Base-by-base conservation (phyloP, 495 filamentous ascomycete species). In the Annulohypoxylon moriforme region DNA sequence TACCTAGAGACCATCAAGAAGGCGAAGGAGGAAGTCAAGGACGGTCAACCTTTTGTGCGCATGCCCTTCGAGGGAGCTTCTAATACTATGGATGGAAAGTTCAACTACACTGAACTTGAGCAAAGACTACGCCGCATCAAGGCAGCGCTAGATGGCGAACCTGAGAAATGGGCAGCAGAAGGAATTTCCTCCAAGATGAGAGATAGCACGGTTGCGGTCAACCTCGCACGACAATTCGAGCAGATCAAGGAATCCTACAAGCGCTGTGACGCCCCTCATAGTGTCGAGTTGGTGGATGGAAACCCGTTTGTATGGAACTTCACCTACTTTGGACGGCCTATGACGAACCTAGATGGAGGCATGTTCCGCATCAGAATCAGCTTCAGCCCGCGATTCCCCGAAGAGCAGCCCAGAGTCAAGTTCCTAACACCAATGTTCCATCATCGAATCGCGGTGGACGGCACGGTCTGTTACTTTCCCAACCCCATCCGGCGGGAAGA, bases 321-420 rank as follows among this genome's bases (percentile, higher is more conserved):
- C 57, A 94, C 92, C 0, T 94, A 97, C 78, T 96, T 97, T 75
- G 96, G 96, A 36, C 88, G 91, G 55, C 93, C 95, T 1, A 96
- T 96, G 92, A 97, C 95, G 0, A 92, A 94, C 69, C 86, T 97
- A 4, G 96, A 98, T 66, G 96, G 96, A 5, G 96, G 96, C 5
- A 85, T 98, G 59, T 94, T 98, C 82, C 86, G 86, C 60, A 90
- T 98, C 74, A 90, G 85, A 71, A 85, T 98, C 29, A 85, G 83
- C 72, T 89, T 98, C 78, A 97, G 94, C 72, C 90, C 94, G n/a
- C 86, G 89, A 10, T 97, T 97, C 74, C 96, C 96, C 0, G 89
- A 91, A n/a, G 93, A 96, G 69, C 94, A 97, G 69, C 96, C 96
- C 11, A 87, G 96, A 59, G 89, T 94, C 40, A 90, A 87, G 55